phyloP scores from a whole-genome alignment of 495 filamentous ascomycete genomes.

The Penicillium daleae region DNA sequence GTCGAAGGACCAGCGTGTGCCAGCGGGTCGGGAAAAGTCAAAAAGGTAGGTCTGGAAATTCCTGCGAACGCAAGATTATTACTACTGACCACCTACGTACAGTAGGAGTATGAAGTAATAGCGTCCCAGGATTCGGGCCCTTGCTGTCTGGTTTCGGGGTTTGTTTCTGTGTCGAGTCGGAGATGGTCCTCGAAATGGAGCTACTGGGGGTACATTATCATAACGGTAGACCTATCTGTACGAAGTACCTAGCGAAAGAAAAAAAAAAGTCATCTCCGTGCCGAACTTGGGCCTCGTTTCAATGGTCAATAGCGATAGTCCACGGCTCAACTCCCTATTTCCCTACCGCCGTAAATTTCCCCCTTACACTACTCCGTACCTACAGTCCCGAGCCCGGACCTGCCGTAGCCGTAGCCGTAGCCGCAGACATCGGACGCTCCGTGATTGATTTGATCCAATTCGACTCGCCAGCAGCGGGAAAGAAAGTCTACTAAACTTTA shows the following conservation, averaged over 20 bases:
- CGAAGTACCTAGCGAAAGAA: no score
- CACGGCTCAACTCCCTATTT: no score
- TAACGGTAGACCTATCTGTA: no score
- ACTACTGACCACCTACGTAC: no score
- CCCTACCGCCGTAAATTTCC: no score
- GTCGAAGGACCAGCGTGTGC: slow-evolving; percentile 2
- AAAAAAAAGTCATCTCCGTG: background rate
- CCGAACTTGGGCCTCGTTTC: slow-evolving; percentile 1
- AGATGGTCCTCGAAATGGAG: background rate
- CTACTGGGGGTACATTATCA: background rate
- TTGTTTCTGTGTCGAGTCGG: slow-evolving; percentile 3
- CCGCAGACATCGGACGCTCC: slow-evolving; percentile 9
- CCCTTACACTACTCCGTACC: background rate
- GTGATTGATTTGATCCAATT: no score
- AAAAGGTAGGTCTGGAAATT: background rate
- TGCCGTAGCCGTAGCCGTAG: background rate
- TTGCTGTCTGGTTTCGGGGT: slow-evolving; percentile 1
- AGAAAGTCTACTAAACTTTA: background rate
- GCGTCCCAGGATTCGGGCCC: slow-evolving; percentile 3
- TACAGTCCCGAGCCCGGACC: no score
- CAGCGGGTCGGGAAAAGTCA: slow-evolving; percentile 16
- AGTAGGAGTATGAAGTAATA: no score
- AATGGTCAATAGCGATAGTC: background rate
- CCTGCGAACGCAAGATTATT: background rate
- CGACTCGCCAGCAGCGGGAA: background rate